Evolutionary conservation across 2,329 filamentous ascomycete genomes (phyloP), one percentile per base, ranked within the genome.

Genomic region (Cladosporium sp.): DNA sequence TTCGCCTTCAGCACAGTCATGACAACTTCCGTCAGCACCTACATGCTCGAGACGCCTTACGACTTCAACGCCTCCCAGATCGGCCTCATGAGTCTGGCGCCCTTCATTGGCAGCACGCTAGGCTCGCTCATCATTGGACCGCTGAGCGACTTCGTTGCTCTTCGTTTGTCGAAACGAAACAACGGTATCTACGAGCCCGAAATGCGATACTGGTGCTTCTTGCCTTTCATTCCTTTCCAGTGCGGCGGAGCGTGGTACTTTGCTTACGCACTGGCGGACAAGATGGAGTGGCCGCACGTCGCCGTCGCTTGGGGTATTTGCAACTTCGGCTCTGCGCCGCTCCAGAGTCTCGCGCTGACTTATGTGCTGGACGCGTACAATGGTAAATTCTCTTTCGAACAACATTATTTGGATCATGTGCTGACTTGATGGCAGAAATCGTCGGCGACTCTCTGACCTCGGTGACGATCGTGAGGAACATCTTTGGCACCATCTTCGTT

Each of bases 11-110:
- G 65, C 3, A 68, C 68, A 1, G 64, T 77, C 38, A 64, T 73
- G 43, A 65, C 65, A 1, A 70, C 69, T 0, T 64, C 63, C 1
- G 60, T 66, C 14, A 69, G 69, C 6, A 66, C 63, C 1, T 69
- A 66, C 52, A 67, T 77, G 58, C 57, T 68, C 9, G 62, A 61
- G 2, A 53, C 61, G 3, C 67, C 68, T 1, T 72, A 68, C 56
- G 77, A 76, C 66, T 79, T 81, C 63, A 69, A 68, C 16, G 69
- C 75, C 8, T 71, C 72, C 9, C 64, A 77, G 54, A 75, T 74
- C 1, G 78, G 78, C 0, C 68, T 79, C 37, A 76, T 78, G 58
- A 75, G 73, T 33, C 66, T 80, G 22, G 76, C 76, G 1, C 75
- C 77, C 0, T 75, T 77, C 49, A 61, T 79, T 52, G 67, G 76